phyloP scores from a whole-genome alignment of 2,329 filamentous ascomycete species.

The Sphaerostilbella broomeana region DNA sequence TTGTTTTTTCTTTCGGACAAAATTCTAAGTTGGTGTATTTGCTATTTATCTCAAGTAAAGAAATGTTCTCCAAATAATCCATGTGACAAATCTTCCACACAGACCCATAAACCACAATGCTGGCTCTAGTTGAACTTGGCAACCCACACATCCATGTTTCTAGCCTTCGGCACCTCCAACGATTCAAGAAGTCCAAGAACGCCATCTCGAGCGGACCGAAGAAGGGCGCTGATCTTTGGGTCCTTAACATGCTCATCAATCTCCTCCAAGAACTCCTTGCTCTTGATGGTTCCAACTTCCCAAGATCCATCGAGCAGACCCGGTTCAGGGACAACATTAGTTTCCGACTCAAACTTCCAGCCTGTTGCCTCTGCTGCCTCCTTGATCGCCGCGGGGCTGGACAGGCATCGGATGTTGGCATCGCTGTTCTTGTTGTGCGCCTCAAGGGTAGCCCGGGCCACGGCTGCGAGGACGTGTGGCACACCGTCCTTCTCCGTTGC shows the following conservation, averaged over 20 bases:
- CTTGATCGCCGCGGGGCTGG: constrained; percentile 36
- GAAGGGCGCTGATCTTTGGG: constrained; percentile 23
- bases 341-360: constrained; percentile 33
- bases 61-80: too few species aligned
- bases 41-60: too few species aligned
- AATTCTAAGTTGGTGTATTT: neutral
- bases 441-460: constrained; percentile 39
- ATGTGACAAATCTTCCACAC: neutral
- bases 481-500: constrained; percentile 32
- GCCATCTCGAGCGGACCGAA: constrained; percentile 28
- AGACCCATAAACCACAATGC: neutral
- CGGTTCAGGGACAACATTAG: constrained; percentile 27
- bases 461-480: constrained; percentile 46
- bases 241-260: constrained; percentile 24
- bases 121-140: constrained; percentile 12
- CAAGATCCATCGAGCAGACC: constrained; percentile 41
- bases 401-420: constrained; percentile 42
- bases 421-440: constrained; percentile 29
- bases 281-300: constrained; percentile 34
- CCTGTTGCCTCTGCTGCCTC: constrained; percentile 28
- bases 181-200: constrained; percentile 23
- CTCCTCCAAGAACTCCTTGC: constrained; percentile 25
- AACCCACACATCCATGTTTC: constrained; percentile 39
- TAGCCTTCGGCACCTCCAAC: constrained; percentile 25
- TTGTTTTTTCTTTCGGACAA: too few species aligned